These are phyloP conservation scores for Hypoxylon cercidicola DNA, from an alignment of 495 filamentous ascomycete species.

Conservation along the genomic window DNA sequence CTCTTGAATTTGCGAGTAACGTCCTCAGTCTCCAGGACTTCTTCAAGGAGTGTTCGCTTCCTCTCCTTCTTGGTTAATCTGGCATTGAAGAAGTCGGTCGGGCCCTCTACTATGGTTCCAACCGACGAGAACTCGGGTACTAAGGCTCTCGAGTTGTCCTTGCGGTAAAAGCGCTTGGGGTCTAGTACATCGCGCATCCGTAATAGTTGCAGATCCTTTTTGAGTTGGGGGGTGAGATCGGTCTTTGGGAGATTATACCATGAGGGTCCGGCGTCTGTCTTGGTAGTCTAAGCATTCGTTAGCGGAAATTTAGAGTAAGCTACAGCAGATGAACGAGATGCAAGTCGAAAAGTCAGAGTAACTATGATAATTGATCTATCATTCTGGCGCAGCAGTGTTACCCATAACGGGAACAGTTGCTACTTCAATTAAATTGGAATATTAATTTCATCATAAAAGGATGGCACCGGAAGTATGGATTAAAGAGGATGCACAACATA, in stretches of 20 bases:
- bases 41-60: constrained; percentile 91
- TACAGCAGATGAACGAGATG: constrained; percentile 16
- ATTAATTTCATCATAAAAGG: constrained; percentile 56
- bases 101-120: constrained; percentile 88
- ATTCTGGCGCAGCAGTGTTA: constrained; percentile 74
- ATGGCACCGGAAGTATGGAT: not conserved
- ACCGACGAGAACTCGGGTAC: constrained; percentile 86
- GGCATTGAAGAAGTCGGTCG: constrained; percentile 83
- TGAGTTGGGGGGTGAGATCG: constrained; percentile 82
- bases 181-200: constrained; percentile 90
- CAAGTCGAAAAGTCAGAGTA: constrained; percentile 83
- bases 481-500: constrained; percentile 40
- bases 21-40: constrained; percentile 74
- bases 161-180: constrained; percentile 91
- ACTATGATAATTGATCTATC: constrained; percentile 83
- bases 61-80: constrained; percentile 86
- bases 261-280: constrained; percentile 58
- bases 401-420: constrained; percentile 76
- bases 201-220: constrained; percentile 85
- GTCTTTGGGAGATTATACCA: constrained; percentile 92
- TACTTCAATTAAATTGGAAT: constrained; percentile 57
- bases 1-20: constrained; percentile 46
- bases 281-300: constrained; percentile 49
- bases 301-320: constrained; percentile 33
- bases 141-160: constrained; percentile 68